Base-by-base conservation (phyloP, 208 protist genomes). In the Leishmania martiniquensis region DNA sequence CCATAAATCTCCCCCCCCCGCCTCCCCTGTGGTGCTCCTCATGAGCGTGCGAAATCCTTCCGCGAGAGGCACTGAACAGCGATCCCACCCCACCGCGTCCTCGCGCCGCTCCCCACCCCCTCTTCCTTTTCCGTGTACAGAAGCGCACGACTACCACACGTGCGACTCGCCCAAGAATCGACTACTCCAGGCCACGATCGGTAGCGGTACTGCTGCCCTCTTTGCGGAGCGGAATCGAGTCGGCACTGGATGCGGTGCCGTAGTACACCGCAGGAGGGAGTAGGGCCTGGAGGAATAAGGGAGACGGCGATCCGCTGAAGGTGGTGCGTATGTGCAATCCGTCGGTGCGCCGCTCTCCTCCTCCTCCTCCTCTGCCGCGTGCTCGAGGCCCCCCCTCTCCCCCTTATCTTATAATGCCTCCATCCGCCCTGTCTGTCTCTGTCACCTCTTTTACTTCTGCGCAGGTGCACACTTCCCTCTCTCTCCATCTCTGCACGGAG, bases 401-500 rank as follows among this genome's bases (percentile, higher is more conserved):
- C 17, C n/a, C n/a, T 10, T 20, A n/a, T 10, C n/a, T 25, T 17
- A 37, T 10, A 60, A 17, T 34, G n/a, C 55, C n/a, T n/a, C 55
- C n/a, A 34, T 0, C 55, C n/a, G 10, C 55, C 17, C 34, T 25
- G n/a, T 15, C 55, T 12, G n/a, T 22, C 52, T 1, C 52, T 10
- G 0, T 15, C 47, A 51, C 47, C 52, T 6, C 0, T 22, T 25
- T 10, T n/a, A 6, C 55, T 34, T 60, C 55, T 15, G 55, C 55
- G 55, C 55, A 34, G 9, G 10, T 5, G 7, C n/a, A 10, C n/a
- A 10, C n/a, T 75, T 67, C 72, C 87, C 73, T 32, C 5, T 32
- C 25, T 4, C 4, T 34, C 20, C 32, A n/a, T 34, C n/a, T 20
- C 25, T 25, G 20, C 52, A 22, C 15, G 25, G 1, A 10, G 9